Percentiles rank a stretch among this genome's conserved stretches.
Conservation (phyloP, 2,329 filamentous ascomycete species). For the Graphium sp. region DNA sequence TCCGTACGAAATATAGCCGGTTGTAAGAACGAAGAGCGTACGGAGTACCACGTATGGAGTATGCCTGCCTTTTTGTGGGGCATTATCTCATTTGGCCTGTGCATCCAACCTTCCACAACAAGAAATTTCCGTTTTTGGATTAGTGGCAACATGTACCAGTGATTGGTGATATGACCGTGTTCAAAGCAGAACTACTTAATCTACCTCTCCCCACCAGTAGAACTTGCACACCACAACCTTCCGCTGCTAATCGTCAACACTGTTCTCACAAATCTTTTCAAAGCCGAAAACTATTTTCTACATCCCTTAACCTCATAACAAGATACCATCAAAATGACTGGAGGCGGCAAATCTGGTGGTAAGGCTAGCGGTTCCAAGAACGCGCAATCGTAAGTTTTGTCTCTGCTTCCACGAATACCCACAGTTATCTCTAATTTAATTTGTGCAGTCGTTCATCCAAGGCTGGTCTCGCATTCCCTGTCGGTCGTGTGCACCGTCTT, state of each 20-base stretch:
- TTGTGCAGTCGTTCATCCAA: conserved; percentile 79
- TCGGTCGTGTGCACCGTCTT: conserved; percentile 98
- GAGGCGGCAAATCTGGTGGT: conserved; percentile 98
- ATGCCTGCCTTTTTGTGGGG: neutral
- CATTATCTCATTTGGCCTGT: neutral
- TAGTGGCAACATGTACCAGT: conserved; percentile 12
- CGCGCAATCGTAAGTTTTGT: conserved; percentile 80
- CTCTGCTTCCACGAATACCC: neutral
- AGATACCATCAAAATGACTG: conserved; percentile 79
- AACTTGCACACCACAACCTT: conserved; percentile 6
- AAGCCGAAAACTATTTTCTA: too few relatives aligned
- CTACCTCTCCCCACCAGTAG: conserved; percentile 23
- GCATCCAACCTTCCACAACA: conserved; percentile 3
- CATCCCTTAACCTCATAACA: conserved; percentile 7
- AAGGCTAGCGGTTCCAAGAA: conserved; percentile 99
- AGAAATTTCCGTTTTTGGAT: conserved; percentile 9
- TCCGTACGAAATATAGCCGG: too few relatives aligned
- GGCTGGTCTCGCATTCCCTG: conserved; percentile 96
- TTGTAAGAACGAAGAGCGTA: too few relatives aligned
- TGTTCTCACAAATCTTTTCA: conserved; percentile 7
- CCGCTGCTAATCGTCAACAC: conserved; percentile 6
- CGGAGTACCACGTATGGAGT: too few relatives aligned
- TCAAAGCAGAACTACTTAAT: conserved; percentile 41
- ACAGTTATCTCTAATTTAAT: conserved; percentile 17
- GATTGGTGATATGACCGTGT: conserved; percentile 30